These are phyloP conservation scores for Lepidopterella palustris DNA, from an alignment of 495 filamentous ascomycete species.

Conservation along the genomic window DNA sequence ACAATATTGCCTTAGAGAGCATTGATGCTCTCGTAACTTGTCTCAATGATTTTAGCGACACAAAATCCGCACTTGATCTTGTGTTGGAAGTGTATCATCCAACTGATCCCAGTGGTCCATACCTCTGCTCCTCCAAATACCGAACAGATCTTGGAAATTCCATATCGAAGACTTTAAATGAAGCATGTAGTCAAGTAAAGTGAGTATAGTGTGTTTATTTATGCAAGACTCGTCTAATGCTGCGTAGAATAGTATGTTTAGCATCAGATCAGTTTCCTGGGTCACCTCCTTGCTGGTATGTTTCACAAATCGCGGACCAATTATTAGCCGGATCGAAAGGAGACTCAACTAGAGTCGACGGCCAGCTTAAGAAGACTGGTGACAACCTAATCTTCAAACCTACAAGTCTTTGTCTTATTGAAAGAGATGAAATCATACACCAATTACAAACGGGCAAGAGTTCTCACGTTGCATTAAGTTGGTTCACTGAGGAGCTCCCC, in stretches of 20 bases:
- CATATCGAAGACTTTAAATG: not conserved
- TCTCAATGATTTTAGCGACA: not conserved
- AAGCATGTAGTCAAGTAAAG: not conserved
- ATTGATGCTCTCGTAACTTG: constrained; percentile 1
- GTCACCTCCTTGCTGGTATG: not conserved
- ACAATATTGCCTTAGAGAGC: constrained; percentile 15
- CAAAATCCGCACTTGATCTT: not conserved
- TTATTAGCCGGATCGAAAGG: not conserved
- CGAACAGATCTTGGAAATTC: not conserved
- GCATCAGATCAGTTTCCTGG: not conserved
- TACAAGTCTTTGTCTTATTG: not conserved
- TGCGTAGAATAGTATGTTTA: too few relatives aligned
- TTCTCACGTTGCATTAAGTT: constrained; percentile 4
- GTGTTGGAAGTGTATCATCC: not conserved
- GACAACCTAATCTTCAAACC: constrained; percentile 8
- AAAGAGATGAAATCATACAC: constrained; percentile 3
- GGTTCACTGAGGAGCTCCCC: constrained; percentile 1
- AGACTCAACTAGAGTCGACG: not conserved
- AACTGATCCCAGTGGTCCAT: not conserved
- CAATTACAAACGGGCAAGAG: constrained; percentile 9
- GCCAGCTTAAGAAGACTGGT: not conserved
- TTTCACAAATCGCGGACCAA: not conserved
- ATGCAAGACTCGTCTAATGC: too few relatives aligned
- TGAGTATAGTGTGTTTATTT: too few relatives aligned
- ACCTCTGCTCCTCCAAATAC: not conserved